A percentile compares a stretch with the other conserved stretches of the same genome.
phyloP scores from a whole-genome alignment of 2,329 filamentous ascomycete species.

The Hypoxylon sp. region DNA sequence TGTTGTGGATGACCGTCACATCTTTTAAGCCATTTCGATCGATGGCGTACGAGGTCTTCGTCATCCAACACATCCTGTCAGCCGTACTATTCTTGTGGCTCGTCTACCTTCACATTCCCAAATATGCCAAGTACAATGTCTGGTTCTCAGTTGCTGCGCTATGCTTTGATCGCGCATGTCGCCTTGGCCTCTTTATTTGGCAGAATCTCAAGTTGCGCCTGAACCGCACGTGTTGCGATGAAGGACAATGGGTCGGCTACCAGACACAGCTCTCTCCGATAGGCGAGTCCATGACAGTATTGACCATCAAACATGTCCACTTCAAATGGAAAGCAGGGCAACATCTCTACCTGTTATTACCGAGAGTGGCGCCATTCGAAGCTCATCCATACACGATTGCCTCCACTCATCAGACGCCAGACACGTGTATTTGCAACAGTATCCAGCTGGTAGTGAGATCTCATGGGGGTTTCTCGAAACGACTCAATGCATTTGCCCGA shows the following conservation, averaged over 20 bases:
- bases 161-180: constrained; percentile 72
- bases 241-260: constrained; percentile 67
- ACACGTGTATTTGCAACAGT: constrained; percentile 70
- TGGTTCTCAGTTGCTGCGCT: constrained; percentile 76
- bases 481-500: constrained; percentile 64
- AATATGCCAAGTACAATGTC: constrained; percentile 71
- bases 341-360: constrained; percentile 73
- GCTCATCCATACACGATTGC: constrained; percentile 75
- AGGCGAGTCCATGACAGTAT: constrained; percentile 67
- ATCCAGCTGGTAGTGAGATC: constrained; percentile 71
- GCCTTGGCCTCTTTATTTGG: constrained; percentile 64
- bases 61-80: constrained; percentile 75
- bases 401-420: constrained; percentile 65
- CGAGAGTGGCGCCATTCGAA: constrained; percentile 67
- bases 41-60: constrained; percentile 78
- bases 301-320: constrained; percentile 72
- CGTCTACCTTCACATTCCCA: constrained; percentile 74
- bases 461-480: constrained; percentile 70
- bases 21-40: constrained; percentile 75
- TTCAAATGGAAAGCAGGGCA: constrained; percentile 73
- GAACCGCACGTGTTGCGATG: constrained; percentile 61
- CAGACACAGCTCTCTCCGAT: constrained; percentile 64
- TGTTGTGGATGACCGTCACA: constrained; percentile 76
- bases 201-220: constrained; percentile 65
- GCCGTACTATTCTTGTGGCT: constrained; percentile 74